These are phyloP conservation scores for Leccinum fuscescens DNA, from an alignment of 1,284 basidiomycete genomes.

Conservation along the genomic window DNA sequence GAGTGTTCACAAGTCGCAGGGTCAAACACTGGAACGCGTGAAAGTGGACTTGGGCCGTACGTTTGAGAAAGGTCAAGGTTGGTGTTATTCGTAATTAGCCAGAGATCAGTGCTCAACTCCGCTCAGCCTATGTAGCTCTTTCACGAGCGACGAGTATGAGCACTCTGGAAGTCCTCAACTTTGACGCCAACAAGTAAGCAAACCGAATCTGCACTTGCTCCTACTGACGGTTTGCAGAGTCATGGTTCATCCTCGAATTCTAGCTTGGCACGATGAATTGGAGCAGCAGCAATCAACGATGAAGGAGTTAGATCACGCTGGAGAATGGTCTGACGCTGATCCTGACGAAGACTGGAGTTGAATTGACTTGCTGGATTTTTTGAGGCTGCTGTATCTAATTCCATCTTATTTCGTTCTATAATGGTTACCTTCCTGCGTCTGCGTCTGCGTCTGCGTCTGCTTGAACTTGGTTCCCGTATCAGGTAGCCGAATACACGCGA, in stretches of 20 bases:
- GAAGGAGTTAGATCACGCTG: conserved; percentile 1
- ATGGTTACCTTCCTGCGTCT: background rate
- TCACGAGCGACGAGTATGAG: conserved; percentile 87
- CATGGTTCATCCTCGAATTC: conserved; percentile 48
- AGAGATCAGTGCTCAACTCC: conserved; percentile 1
- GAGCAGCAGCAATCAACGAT: conserved; percentile 18
- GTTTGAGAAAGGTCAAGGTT: conserved; percentile 83
- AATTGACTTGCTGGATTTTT: background rate
- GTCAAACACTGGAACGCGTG: conserved; percentile 78
- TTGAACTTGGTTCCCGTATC: background rate
- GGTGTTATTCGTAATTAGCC: conserved; percentile 3
- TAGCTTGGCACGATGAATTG: conserved; percentile 28
- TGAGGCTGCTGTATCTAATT: background rate
- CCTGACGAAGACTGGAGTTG: conserved; percentile 17
- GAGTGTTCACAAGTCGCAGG: conserved; percentile 86
- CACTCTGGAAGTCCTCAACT: conserved; percentile 81
- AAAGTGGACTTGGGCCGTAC: conserved; percentile 62
- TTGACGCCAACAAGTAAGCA: conserved; percentile 68
- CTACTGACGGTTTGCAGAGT: conserved; percentile 33
- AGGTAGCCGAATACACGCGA: no score
- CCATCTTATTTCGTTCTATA: background rate
- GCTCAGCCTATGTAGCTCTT: conserved; percentile 87
- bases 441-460: background rate
- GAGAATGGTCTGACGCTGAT: conserved; percentile 24
- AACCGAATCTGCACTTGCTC: background rate